Percentiles rank a stretch among this genome's conserved stretches.
These are phyloP conservation scores for Cornus kousa DNA, from an alignment of 148 eudicot species.

Conservation along the genomic window DNA sequence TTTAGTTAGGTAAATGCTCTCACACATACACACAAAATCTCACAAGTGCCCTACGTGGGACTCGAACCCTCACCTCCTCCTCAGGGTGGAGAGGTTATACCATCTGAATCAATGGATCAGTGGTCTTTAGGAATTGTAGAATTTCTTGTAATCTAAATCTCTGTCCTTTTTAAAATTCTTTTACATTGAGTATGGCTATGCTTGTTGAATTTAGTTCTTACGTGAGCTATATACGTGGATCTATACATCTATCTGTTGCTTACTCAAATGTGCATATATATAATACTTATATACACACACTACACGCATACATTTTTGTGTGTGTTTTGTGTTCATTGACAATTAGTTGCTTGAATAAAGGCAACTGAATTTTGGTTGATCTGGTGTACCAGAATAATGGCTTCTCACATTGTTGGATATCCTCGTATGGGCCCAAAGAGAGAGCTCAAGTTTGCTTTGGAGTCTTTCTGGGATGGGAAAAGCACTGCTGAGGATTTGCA, in stretches of 20 bases:
- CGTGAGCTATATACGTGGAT: too few relatives aligned
- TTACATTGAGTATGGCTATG: neutral
- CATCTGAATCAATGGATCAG: too few relatives aligned
- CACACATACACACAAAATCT: too few relatives aligned
- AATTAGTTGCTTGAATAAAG: neutral
- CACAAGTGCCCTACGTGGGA: too few relatives aligned
- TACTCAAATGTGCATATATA: too few relatives aligned
- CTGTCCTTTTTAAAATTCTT: neutral
- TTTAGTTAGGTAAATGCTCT: too few relatives aligned
- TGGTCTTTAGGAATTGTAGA: too few relatives aligned
- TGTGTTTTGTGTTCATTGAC: neutral
- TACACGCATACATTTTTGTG: neutral
- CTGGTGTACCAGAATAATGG: conserved; percentile 55
- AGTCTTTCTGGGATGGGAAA: conserved; percentile 87
- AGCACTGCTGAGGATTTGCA: conserved; percentile 79
- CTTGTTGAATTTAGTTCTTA: neutral
- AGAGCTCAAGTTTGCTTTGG: conserved; percentile 88
- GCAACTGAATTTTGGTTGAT: neutral
- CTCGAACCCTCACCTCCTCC: too few relatives aligned
- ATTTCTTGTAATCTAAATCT: neutral
- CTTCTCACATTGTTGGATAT: conserved; percentile 88
- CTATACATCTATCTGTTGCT: too few relatives aligned
- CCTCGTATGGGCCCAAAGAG: conserved; percentile 94
- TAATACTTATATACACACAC: too few relatives aligned
- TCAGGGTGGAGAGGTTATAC: too few relatives aligned